phyloP scores from a whole-genome alignment of 169 alveolate species.

The Plasmodium coatneyi region DNA sequence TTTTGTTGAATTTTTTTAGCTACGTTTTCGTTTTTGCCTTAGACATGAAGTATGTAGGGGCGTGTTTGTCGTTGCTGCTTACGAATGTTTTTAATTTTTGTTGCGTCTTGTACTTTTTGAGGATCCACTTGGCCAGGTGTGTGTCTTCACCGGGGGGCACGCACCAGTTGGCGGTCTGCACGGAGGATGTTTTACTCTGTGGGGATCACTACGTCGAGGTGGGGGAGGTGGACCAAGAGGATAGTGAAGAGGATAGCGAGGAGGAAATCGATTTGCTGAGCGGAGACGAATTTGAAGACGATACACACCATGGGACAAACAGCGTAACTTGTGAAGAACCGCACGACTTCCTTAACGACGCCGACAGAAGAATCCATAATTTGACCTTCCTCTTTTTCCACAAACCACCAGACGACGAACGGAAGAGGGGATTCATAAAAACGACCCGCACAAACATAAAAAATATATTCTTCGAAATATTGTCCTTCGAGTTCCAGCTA shows the following conservation, averaged over 20 bases:
- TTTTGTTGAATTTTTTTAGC: constrained; percentile 23
- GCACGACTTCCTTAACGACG: not conserved
- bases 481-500: constrained; percentile 28
- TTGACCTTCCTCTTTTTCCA: constrained; percentile 2
- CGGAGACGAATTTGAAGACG: not conserved
- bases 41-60: constrained; percentile 17
- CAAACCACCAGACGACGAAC: not conserved
- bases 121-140: not conserved
- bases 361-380: not conserved
- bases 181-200: not conserved
- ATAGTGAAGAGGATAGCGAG: not conserved
- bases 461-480: constrained; percentile 30
- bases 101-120: constrained; percentile 11
- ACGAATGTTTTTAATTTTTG: constrained; percentile 7
- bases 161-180: not conserved
- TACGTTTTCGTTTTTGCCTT: constrained; percentile 12
- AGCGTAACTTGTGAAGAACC: not conserved
- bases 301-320: no score
- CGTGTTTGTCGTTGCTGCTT: not conserved
- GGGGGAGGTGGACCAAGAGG: not conserved
- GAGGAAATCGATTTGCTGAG: no score
- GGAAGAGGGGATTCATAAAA: not conserved
- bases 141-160: not conserved
- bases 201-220: not conserved
- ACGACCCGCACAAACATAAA: constrained; percentile 16